Conservation (phyloP, 2,329 filamentous ascomycete species). For the Talaromyces verruculosus region DNA sequence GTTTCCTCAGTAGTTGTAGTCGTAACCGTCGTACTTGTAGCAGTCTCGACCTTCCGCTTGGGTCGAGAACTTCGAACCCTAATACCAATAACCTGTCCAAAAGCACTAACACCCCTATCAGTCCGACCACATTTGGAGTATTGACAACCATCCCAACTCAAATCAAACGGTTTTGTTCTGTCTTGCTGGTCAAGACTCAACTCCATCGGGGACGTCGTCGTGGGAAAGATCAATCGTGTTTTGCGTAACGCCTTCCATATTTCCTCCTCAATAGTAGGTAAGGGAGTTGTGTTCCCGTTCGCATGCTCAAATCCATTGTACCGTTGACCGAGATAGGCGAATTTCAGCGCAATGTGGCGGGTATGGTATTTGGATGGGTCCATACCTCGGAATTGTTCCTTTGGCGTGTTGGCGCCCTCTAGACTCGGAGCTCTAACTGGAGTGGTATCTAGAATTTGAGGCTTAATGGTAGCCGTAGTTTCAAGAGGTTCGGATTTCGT, state of each 20-base stretch:
- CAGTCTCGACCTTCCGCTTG: conserved; percentile 37
- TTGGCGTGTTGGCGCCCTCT: conserved; percentile 25
- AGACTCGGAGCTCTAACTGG: conserved; percentile 22
- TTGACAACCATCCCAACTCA: conserved; percentile 71
- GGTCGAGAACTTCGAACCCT: conserved; percentile 78
- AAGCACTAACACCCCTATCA: conserved; percentile 90
- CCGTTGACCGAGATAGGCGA: conserved; percentile 85
- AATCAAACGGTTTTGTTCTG: conserved; percentile 55
- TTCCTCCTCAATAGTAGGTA: conserved; percentile 87
- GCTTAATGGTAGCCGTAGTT: conserved; percentile 23
- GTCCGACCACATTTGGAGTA: conserved; percentile 96
- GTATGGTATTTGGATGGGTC: conserved; percentile 80
- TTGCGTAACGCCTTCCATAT: conserved; percentile 88
- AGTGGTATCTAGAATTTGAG: conserved; percentile 24
- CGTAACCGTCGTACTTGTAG: conserved; percentile 12
- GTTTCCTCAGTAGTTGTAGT: conserved; percentile 21
- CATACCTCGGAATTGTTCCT: conserved; percentile 56
- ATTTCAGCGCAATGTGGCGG: conserved; percentile 82
- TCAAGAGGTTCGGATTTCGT: conserved; percentile 51
- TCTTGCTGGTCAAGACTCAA: conserved; percentile 48
- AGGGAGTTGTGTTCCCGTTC: conserved; percentile 62
- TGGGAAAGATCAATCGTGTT: conserved; percentile 75
- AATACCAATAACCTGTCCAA: conserved; percentile 89
- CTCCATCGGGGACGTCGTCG: conserved; percentile 38
- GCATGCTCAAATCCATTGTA: conserved; percentile 96